These are phyloP conservation scores for Fusarium pilosicola DNA, from an alignment of 2,329 filamentous ascomycete species.

Conservation along the genomic window DNA sequence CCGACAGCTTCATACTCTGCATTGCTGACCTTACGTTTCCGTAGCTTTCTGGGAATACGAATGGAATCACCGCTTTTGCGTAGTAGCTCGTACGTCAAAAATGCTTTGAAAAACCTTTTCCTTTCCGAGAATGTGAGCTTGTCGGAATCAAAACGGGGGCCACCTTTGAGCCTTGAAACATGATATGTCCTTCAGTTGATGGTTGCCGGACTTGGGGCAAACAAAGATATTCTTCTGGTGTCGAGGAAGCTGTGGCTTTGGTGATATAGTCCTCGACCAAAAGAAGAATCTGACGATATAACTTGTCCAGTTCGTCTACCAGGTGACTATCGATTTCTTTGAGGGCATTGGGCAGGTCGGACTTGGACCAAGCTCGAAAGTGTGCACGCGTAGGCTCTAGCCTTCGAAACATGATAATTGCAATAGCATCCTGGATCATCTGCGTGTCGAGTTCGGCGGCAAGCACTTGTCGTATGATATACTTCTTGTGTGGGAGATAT, in stretches of 20 bases:
- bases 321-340: background rate
- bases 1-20: background rate
- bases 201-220: background rate
- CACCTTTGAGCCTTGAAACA: constrained; percentile 7
- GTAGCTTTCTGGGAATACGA: background rate
- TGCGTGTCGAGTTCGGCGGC: constrained; percentile 3
- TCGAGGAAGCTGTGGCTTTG: constrained; percentile 20
- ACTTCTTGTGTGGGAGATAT: constrained; percentile 1
- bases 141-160: background rate
- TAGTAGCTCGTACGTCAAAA: constrained; percentile 11
- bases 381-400: background rate
- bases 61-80: background rate
- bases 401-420: too few species aligned
- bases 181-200: background rate
- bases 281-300: background rate
- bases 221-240: constrained; percentile 18
- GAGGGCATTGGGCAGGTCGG: background rate
- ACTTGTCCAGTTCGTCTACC: background rate
- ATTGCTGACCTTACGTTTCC: background rate
- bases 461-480: background rate
- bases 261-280: constrained; percentile 30
- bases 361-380: background rate
- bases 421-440: constrained; percentile 15
- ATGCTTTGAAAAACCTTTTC: constrained; percentile 10
- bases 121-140: constrained; percentile 2